Conservation (phyloP, 305 asterid species). For the Stenogyne calaminthoides region DNA sequence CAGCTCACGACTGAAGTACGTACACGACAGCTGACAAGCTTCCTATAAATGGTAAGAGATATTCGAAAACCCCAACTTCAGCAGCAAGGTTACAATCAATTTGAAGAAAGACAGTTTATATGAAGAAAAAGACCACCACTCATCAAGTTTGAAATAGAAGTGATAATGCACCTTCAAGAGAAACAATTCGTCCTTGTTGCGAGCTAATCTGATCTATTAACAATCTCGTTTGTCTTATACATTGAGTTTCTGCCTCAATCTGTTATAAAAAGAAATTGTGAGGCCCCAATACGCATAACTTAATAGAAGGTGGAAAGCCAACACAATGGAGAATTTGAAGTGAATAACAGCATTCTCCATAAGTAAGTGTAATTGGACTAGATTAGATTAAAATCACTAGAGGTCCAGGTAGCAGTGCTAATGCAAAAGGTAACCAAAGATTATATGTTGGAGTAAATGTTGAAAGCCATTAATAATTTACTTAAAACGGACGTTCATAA, state of each 20-base stretch:
- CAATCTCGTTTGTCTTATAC: slow-evolving; percentile 78
- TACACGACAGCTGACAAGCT: background rate
- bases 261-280: slow-evolving; percentile 36
- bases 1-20: background rate
- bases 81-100: slow-evolving; percentile 20
- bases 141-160: slow-evolving; percentile 23
- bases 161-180: slow-evolving; percentile 75
- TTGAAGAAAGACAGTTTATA: slow-evolving; percentile 4
- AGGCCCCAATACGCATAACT: slow-evolving; percentile 23
- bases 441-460: background rate
- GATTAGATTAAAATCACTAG: background rate
- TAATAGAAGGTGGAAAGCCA: slow-evolving; percentile 6
- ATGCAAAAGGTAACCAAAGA: slow-evolving; percentile 16
- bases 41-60: background rate
- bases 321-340: background rate
- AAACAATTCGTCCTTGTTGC: slow-evolving; percentile 70
- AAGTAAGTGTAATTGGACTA: background rate
- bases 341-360: slow-evolving; percentile 3
- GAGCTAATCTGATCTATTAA: slow-evolving; percentile 85
- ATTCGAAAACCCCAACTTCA: slow-evolving; percentile 11
- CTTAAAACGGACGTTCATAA: slow-evolving; percentile 15
- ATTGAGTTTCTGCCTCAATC: slow-evolving; percentile 91
- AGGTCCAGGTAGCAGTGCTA: background rate
- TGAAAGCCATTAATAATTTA: slow-evolving; percentile 1
- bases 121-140: slow-evolving; percentile 6